phyloP scores from a whole-genome alignment of 441 rosid species.

The Syzygium syzygioides region DNA sequence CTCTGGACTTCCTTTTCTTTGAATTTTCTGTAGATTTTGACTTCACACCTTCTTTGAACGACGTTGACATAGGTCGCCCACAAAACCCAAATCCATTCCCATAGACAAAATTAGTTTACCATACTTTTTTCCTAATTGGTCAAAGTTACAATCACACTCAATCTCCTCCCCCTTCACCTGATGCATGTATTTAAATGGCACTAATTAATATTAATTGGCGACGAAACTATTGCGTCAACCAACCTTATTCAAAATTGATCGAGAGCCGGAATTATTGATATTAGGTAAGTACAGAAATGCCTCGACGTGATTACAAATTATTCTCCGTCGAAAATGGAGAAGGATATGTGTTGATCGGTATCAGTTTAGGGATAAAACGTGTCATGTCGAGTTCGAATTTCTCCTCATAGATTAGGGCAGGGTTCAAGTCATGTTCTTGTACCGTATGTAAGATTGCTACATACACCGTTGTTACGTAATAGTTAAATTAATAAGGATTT shows the following conservation, averaged over 20 bases:
- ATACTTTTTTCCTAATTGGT: not conserved
- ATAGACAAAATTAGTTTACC: not conserved
- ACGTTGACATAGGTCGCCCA: too few relatives aligned
- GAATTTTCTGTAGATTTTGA: too few relatives aligned
- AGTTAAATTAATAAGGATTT: too few relatives aligned
- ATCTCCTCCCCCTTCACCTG: not conserved
- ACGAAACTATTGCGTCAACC: not conserved
- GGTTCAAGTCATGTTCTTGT: not conserved
- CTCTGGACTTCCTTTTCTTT: not conserved
- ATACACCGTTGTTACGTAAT: accelerated
- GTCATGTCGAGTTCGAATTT: accelerated
- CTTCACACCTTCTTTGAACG: too few relatives aligned
- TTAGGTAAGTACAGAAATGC: not conserved
- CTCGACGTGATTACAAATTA: too few relatives aligned
- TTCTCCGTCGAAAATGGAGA: not conserved
- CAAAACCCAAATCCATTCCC: not conserved
- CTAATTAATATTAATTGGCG: not conserved
- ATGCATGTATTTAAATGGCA: not conserved
- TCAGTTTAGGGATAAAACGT: not conserved
- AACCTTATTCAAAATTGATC: not conserved
- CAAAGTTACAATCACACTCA: not conserved
- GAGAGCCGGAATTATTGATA: not conserved
- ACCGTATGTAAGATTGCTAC: too few relatives aligned
- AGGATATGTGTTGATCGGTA: not conserved
- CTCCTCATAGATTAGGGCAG: not conserved